phyloP scores from a whole-genome alignment of 192 early-diverging fungal genomes.

The Phycomyces blakesleeanus region DNA sequence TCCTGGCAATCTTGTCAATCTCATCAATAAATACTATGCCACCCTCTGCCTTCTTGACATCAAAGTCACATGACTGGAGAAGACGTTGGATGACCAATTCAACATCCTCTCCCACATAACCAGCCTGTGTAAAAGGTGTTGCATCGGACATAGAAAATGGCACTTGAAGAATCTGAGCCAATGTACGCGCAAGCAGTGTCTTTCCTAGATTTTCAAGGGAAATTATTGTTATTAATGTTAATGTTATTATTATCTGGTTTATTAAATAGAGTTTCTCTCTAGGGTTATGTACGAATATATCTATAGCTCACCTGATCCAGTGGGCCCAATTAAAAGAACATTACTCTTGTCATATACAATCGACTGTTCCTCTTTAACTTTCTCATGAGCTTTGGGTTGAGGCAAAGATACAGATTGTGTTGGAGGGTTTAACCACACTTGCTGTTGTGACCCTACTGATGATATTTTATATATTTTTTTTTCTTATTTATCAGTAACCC shows the following conservation, averaged over 20 bases:
- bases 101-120: constrained; percentile 91
- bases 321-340: constrained; percentile 80
- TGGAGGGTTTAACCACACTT: constrained; percentile 30
- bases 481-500: too few species aligned
- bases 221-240: too few species aligned
- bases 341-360: constrained; percentile 88
- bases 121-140: constrained; percentile 87
- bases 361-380: background rate
- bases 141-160: constrained; percentile 90
- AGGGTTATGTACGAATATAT: too few species aligned
- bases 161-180: constrained; percentile 81
- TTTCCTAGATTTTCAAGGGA: too few species aligned
- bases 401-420: constrained; percentile 4
- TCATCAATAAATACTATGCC: constrained; percentile 95
- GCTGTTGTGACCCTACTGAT: background rate
- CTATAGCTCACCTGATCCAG: constrained; percentile 63
- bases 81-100: constrained; percentile 81
- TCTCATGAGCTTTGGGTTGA: background rate
- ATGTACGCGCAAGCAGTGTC: constrained; percentile 76
- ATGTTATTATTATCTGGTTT: too few species aligned
- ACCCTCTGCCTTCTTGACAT: constrained; percentile 77
- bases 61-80: constrained; percentile 84
- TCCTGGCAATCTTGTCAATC: constrained; percentile 86
- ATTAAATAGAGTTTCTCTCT: too few species aligned
- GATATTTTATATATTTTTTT: too few species aligned